Conservation (phyloP, 805 yeast genomes). For the Kazachstania taianensis region DNA sequence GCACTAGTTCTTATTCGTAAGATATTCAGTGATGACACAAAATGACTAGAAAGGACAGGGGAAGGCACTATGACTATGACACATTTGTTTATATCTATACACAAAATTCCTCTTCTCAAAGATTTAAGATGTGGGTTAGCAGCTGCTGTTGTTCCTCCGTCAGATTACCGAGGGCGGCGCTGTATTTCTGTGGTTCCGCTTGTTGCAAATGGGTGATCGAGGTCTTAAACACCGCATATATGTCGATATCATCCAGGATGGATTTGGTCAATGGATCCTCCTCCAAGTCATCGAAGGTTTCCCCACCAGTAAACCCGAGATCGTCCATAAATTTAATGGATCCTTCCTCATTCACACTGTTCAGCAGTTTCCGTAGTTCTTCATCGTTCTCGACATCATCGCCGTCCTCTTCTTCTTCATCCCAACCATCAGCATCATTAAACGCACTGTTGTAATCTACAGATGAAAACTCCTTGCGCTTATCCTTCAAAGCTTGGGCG, state of each 20-base stretch:
- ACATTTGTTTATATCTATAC: too few relatives aligned
- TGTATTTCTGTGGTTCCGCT: slow-evolving; percentile 39
- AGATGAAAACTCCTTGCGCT: slow-evolving; percentile 43
- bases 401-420: slow-evolving; percentile 28
- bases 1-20: slow-evolving; percentile 62
- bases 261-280: slow-evolving; percentile 78
- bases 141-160: slow-evolving; percentile 29
- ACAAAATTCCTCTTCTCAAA: too few relatives aligned
- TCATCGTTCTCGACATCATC: slow-evolving; percentile 28
- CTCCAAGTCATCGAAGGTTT: slow-evolving; percentile 61
- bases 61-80: too few relatives aligned
- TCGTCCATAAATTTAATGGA: slow-evolving; percentile 28
- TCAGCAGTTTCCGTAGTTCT: slow-evolving; percentile 34
- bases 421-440: slow-evolving; percentile 31
- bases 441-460: slow-evolving; percentile 24
- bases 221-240: slow-evolving; percentile 54
- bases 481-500: slow-evolving; percentile 50
- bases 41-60: too few relatives aligned
- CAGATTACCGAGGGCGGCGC: slow-evolving; percentile 35
- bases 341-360: slow-evolving; percentile 37
- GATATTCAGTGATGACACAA: too few relatives aligned
- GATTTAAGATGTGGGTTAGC: too few relatives aligned
- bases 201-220: slow-evolving; percentile 41
- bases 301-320: slow-evolving; percentile 30
- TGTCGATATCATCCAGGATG: slow-evolving; percentile 67